Evolutionary conservation across 1,284 basidiomycete genomes (phyloP).

Genomic region (Ganoderma sinense): DNA sequence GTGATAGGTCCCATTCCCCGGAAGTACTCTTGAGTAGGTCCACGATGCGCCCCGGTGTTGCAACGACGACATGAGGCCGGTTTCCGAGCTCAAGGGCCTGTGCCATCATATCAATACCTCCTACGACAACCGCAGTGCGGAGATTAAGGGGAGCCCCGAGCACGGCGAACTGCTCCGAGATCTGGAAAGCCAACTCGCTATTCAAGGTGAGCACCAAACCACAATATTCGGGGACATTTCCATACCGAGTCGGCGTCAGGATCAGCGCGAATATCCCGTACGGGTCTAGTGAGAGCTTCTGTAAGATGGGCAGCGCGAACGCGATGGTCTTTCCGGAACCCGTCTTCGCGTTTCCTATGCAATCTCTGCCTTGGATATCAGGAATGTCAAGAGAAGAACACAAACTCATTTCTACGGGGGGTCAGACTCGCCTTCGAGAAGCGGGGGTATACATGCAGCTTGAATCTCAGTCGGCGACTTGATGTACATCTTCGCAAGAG

Average conservation of each 20-base stretch:
- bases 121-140: constrained; percentile 90
- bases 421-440: constrained; percentile 74
- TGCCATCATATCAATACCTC: constrained; percentile 98
- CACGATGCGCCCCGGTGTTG: constrained; percentile 95
- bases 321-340: constrained; percentile 98
- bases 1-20: constrained; percentile 85
- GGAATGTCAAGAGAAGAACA: constrained; percentile 26
- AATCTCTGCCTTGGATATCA: constrained; percentile 77
- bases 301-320: constrained; percentile 95
- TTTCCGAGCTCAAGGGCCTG: constrained; percentile 90
- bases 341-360: constrained; percentile 97
- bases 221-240: constrained; percentile 8
- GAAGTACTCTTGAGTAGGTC: constrained; percentile 87
- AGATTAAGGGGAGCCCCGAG: constrained; percentile 85
- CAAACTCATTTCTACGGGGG: too few species aligned
- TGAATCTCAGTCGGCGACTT: constrained; percentile 90
- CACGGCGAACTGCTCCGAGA: constrained; percentile 95
- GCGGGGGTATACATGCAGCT: constrained; percentile 87
- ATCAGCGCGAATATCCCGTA: constrained; percentile 95
- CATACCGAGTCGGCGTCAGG: constrained; percentile 91
- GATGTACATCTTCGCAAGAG: constrained; percentile 88
- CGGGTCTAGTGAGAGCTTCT: constrained; percentile 88
- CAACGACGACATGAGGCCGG: constrained; percentile 93
- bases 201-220: neutral
- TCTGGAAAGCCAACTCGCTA: constrained; percentile 97